Evolutionary conservation across 148 eudicot species (phyloP).

Genomic region (Chenopodium album): DNA sequence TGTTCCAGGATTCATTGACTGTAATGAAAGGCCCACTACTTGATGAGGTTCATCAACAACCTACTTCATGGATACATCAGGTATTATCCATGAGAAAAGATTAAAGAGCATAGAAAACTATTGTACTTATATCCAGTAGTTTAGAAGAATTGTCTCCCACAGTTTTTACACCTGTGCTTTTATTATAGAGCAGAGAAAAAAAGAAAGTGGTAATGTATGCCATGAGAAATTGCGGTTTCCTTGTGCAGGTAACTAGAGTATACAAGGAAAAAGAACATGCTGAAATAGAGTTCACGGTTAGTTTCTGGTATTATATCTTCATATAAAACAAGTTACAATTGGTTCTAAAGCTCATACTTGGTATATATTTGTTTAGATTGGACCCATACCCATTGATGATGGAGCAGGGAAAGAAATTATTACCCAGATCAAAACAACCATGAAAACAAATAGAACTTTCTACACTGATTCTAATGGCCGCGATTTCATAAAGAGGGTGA

Average conservation of each 20-base stretch:
- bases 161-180: not conserved
- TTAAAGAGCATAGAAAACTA: not conserved
- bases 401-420: slow-evolving; percentile 67
- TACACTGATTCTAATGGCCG: slow-evolving; percentile 82
- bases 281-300: slow-evolving; percentile 70
- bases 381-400: slow-evolving; percentile 73
- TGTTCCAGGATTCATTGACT: slow-evolving; percentile 47
- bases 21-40: slow-evolving; percentile 60
- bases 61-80: slow-evolving; percentile 71
- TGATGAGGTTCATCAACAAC: slow-evolving; percentile 73
- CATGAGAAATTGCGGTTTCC: slow-evolving; percentile 1
- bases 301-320: slow-evolving; percentile 27
- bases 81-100: slow-evolving; percentile 25
- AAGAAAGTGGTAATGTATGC: not conserved
- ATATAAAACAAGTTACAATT: not conserved
- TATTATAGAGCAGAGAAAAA: not conserved
- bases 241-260: slow-evolving; percentile 66
- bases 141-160: not conserved
- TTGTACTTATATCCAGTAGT: not conserved
- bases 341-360: slow-evolving; percentile 15
- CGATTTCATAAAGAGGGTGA: slow-evolving; percentile 74
- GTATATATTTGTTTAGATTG: slow-evolving; percentile 44
- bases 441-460: slow-evolving; percentile 63
- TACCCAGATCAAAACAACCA: slow-evolving; percentile 49
- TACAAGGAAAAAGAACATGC: slow-evolving; percentile 73